Percentiles rank a stretch among this genome's conserved stretches.
phyloP scores from a whole-genome alignment of 2,329 filamentous ascomycete genomes.

The Curvularia lunata region DNA sequence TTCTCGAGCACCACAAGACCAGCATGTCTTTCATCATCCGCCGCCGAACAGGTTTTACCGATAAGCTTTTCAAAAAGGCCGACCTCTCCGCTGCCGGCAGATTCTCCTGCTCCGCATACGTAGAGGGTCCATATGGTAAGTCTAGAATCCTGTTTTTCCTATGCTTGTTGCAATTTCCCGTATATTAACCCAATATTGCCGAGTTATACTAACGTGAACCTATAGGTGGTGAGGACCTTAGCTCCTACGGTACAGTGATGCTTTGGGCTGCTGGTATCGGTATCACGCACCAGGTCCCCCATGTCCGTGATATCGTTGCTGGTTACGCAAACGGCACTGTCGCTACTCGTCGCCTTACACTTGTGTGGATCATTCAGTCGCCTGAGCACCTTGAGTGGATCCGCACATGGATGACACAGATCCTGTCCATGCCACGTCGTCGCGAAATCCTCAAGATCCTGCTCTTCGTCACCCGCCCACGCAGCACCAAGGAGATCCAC shows the following conservation, averaged over 20 bases:
- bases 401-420: conserved; percentile 85
- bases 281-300: conserved; percentile 93
- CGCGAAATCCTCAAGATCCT: conserved; percentile 84
- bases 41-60: conserved; percentile 86
- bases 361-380: conserved; percentile 93
- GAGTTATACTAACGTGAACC: conserved; percentile 38
- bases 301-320: conserved; percentile 70
- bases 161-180: conserved; percentile 30
- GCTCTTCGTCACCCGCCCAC: conserved; percentile 88
- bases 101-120: conserved; percentile 71
- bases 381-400: conserved; percentile 93
- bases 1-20: conserved; percentile 58
- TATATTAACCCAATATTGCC: conserved; percentile 30
- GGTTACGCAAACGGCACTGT: conserved; percentile 71
- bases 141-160: conserved; percentile 37
- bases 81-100: conserved; percentile 59
- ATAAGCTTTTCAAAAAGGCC: conserved; percentile 76
- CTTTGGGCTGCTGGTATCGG: conserved; percentile 92
- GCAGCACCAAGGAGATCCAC: conserved; percentile 80
- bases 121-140: conserved; percentile 83
- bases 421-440: conserved; percentile 79
- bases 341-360: conserved; percentile 78
- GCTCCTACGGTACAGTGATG: conserved; percentile 90
- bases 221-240: conserved; percentile 75
- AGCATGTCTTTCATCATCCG: conserved; percentile 83